Percentiles rank a stretch among this genome's conserved stretches.
Conservation (phyloP, 2,329 filamentous ascomycete species). For the Colletotrichum echinochloae region DNA sequence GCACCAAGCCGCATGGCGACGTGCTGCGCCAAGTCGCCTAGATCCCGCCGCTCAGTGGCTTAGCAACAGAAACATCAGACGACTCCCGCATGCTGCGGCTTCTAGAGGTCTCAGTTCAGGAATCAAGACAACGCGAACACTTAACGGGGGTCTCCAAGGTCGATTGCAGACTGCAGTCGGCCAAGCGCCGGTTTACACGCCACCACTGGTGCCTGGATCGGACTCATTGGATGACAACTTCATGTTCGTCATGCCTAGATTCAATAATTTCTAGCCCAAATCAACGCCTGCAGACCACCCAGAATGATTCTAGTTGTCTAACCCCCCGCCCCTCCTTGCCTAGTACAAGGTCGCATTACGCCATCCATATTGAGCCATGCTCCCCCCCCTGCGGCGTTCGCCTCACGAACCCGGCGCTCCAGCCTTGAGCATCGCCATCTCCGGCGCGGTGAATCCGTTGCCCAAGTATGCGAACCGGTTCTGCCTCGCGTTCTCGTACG, state of each 20-base stretch:
- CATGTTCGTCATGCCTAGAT: constrained; percentile 11
- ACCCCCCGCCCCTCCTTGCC: not conserved
- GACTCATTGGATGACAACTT: not conserved
- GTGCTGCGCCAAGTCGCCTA: constrained; percentile 8
- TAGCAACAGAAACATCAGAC: constrained; percentile 9
- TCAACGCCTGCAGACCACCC: constrained; percentile 33
- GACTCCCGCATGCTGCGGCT: constrained; percentile 12
- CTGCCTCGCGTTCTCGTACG: constrained; percentile 51
- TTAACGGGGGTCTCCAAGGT: not conserved
- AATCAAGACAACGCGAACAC: not conserved
- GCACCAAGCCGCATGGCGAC: not conserved
- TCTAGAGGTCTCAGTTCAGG: constrained; percentile 1
- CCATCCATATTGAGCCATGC: not conserved
- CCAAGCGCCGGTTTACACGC: not conserved
- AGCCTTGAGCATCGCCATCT: constrained; percentile 46
- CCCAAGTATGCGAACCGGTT: constrained; percentile 66
- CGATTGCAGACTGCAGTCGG: not conserved
- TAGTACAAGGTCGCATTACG: constrained; percentile 6
- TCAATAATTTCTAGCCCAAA: constrained; percentile 9
- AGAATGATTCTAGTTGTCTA: not conserved
- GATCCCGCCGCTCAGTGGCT: not conserved
- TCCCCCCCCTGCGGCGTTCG: not conserved
- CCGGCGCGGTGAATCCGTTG: constrained; percentile 63
- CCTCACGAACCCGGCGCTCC: constrained; percentile 18
- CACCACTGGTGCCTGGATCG: not conserved